These are phyloP conservation scores for Globisporangium parvum DNA, from an alignment of 352 stramenopile genomes.

Conservation along the genomic window DNA sequence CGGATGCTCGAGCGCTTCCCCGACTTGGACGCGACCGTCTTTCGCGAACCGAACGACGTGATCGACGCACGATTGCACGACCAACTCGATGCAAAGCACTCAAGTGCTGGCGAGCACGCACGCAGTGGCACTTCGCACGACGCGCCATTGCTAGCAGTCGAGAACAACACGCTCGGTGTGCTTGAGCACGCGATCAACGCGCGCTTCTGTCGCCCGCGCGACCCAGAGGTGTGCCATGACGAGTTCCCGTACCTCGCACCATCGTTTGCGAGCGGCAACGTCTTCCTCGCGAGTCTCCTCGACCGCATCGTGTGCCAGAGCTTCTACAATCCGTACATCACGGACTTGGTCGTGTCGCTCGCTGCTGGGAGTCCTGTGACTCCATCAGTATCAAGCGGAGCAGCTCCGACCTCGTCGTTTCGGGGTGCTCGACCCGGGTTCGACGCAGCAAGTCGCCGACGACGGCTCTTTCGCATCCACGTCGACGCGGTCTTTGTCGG, in stretches of 20 bases:
- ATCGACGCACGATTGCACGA: constrained; percentile 31
- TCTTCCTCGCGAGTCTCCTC: constrained; percentile 51
- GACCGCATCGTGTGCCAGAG: constrained; percentile 65
- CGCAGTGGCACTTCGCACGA: not conserved
- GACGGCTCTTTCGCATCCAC: constrained; percentile 30
- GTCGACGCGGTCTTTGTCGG: constrained; percentile 35
- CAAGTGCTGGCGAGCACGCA: not conserved
- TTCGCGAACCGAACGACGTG: constrained; percentile 26
- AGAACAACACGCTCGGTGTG: constrained; percentile 31
- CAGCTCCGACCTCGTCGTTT: not conserved
- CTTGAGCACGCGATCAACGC: constrained; percentile 39
- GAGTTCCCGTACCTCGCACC: constrained; percentile 45
- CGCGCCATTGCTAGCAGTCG: not conserved
- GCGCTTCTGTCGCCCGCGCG: constrained; percentile 47
- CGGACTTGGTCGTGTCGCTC: constrained; percentile 46
- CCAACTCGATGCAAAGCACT: constrained; percentile 23
- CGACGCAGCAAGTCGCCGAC: not conserved
- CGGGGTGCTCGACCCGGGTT: no score
- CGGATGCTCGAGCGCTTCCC: constrained; percentile 44
- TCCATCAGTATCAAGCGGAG: not conserved
- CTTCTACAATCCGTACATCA: constrained; percentile 82
- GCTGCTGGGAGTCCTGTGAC: constrained; percentile 22
- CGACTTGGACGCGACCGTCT: constrained; percentile 39
- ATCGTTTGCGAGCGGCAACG: constrained; percentile 42
- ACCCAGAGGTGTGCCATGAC: constrained; percentile 36